A percentile compares a stretch with the other conserved stretches of the same genome.
Conservation (phyloP, 495 filamentous ascomycete genomes). For the Saxophila tyrrhenica region DNA sequence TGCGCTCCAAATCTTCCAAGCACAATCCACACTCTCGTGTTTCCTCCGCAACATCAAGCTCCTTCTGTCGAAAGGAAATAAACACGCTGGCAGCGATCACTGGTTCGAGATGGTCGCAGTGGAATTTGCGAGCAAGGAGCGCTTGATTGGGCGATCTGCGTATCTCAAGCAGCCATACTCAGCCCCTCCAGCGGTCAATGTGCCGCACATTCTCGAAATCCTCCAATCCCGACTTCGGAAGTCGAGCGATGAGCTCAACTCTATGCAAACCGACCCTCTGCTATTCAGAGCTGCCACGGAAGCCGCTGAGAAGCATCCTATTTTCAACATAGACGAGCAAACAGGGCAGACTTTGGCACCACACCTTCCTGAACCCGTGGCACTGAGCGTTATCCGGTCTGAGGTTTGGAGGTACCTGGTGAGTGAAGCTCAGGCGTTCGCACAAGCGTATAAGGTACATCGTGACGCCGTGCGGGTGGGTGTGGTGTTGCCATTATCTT, state of each 20-base stretch:
- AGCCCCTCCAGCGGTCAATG: background rate
- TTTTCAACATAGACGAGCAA: no score
- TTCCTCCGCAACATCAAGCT: background rate
- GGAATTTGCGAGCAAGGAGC: background rate
- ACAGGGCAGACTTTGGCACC: no score
- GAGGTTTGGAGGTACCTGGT: no score
- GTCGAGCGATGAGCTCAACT: background rate
- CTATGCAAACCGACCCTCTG: background rate
- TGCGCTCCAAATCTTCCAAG: background rate
- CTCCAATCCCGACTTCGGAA: background rate
- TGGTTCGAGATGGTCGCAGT: no score
- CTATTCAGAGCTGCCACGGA: background rate
- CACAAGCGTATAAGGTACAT: no score
- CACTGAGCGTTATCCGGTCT: no score
- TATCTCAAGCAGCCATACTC: background rate
- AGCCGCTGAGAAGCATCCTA: background rate
- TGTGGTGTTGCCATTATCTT: no score
- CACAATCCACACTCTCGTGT: background rate
- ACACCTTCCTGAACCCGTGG: no score
- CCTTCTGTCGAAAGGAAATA: background rate
- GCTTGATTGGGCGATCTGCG: background rate
- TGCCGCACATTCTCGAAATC: background rate
- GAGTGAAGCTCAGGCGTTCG: no score
- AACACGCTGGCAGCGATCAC: no score
- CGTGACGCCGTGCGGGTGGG: no score